Percentiles rank a stretch among this genome's conserved stretches.
phyloP scores from a whole-genome alignment of 352 stramenopile genomes.

The Phytopythium mirpurense region DNA sequence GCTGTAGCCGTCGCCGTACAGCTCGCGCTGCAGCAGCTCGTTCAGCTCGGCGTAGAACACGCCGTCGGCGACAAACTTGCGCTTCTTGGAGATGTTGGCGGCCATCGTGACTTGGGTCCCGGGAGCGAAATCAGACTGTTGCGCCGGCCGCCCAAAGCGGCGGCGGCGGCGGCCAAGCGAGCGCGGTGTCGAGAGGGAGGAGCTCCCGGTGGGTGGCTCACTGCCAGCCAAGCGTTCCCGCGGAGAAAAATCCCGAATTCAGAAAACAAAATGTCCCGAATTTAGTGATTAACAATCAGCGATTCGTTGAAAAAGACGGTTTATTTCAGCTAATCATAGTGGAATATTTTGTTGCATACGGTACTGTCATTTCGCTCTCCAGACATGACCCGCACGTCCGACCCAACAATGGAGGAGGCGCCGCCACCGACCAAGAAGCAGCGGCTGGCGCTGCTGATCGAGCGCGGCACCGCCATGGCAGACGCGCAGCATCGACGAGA shows the following conservation, averaged over 20 bases:
- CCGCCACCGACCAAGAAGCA: constrained; percentile 30
- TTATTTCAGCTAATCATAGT: background rate
- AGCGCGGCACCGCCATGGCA: constrained; percentile 37
- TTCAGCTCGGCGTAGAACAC: constrained; percentile 99
- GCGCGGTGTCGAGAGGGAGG: background rate
- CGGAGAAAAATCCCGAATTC: background rate
- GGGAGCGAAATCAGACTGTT: constrained; percentile 11
- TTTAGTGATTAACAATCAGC: background rate
- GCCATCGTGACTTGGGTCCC: constrained; percentile 44
- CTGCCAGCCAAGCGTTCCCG: constrained; percentile 4
- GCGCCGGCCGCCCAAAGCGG: background rate
- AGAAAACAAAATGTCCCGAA: background rate
- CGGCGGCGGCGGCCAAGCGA: background rate
- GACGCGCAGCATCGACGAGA: constrained; percentile 10
- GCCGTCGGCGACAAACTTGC: constrained; percentile 99
- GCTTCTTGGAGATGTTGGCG: constrained; percentile 98
- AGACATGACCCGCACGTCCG: too few species aligned
- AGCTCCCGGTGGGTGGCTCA: background rate
- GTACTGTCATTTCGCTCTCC: too few species aligned
- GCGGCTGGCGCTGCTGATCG: constrained; percentile 52
- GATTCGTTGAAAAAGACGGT: background rate
- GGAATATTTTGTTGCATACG: too few species aligned
- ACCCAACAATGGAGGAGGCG: background rate
- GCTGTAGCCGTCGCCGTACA: constrained; percentile 98
- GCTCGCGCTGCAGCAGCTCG: constrained; percentile 97